Base-by-base conservation (phyloP, 2,329 filamentous ascomycete genomes). In the Fusarium euwallaceae region DNA sequence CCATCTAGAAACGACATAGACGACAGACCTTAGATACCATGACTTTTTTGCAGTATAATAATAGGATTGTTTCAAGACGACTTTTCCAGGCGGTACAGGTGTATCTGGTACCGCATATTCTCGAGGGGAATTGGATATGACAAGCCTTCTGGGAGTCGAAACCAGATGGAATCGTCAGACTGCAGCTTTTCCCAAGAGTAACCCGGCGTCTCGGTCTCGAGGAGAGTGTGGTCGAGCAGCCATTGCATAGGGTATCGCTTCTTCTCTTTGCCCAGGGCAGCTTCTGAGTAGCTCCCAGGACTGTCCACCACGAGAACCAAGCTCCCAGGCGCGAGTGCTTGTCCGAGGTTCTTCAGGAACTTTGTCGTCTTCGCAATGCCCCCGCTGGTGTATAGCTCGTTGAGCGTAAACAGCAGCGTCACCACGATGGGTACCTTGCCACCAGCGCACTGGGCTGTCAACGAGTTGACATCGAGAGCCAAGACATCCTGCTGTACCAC, bases 31-130 rank as follows among this genome's bases (percentile, higher is more conserved):
- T 72, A 77, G 65, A 75, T 77, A 78, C 61, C 70, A 69, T 55
- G 43, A 45, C 63, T 66, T 60, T 60, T 56, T 67, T 48, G 62
- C 41, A 61, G 43, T 11, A 61, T 20, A 27, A 34, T 63, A 45
- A 45, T 61, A 62, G 56, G 34, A 58, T 64, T 69, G 36, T 59
- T 74, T 74, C 69, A 76, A 61, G 58, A 58, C 17, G 61, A 41
- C 64, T 76, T 81, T 71, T 75, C 72, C 60, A 82, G 69, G 51
- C 85, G 84, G 75, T 98, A 98, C 17, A 98, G 81, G 85, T 98
- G 95, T 77, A 98, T 87, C 83, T 98, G 96, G 83, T 96, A 98
- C 56, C 95, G 91, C 95, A 98, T 98, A 81, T 98, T 94, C 85
- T 98, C 96, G 80, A 98, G 84, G 61, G 92, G 89, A 78, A 98